These are phyloP conservation scores for Rutstroemia sydowiana DNA, from an alignment of 2,329 filamentous ascomycete species.

Conservation along the genomic window DNA sequence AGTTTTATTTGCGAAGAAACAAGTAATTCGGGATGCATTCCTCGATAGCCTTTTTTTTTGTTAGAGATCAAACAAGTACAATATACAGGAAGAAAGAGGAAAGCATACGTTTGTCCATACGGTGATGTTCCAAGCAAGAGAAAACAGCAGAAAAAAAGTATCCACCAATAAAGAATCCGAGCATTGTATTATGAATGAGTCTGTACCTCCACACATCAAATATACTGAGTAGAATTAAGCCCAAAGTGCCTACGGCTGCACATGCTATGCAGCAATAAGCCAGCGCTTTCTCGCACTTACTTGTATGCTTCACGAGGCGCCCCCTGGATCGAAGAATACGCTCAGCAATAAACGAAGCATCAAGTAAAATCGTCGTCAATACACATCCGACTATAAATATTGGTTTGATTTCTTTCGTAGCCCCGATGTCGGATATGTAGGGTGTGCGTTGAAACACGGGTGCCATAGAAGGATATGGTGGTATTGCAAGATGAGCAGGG, in stretches of 20 bases:
- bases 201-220: conserved; percentile 74
- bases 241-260: conserved; percentile 67
- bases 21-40: conserved; percentile 21
- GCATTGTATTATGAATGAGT: conserved; percentile 64
- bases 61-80: background rate
- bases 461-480: conserved; percentile 55
- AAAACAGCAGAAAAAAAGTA: conserved; percentile 81
- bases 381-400: conserved; percentile 68
- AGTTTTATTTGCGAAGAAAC: conserved; percentile 67
- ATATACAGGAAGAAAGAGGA: background rate
- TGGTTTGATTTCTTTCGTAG: conserved; percentile 53
- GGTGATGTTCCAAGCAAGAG: conserved; percentile 82
- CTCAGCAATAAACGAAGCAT: conserved; percentile 73
- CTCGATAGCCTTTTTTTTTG: background rate
- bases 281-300: conserved; percentile 54
- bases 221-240: conserved; percentile 74
- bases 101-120: conserved; percentile 62
- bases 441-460: conserved; percentile 48
- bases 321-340: conserved; percentile 78
- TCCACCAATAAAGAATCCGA: conserved; percentile 75
- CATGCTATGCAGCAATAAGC: conserved; percentile 55
- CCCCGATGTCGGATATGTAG: conserved; percentile 65
- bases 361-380: conserved; percentile 71
- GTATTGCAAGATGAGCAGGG: conserved; percentile 32
- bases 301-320: conserved; percentile 67